A percentile compares a stretch with the other conserved stretches of the same genome.
phyloP scores from a whole-genome alignment of 2,329 filamentous ascomycete species.

The Sporothrix inflata region DNA sequence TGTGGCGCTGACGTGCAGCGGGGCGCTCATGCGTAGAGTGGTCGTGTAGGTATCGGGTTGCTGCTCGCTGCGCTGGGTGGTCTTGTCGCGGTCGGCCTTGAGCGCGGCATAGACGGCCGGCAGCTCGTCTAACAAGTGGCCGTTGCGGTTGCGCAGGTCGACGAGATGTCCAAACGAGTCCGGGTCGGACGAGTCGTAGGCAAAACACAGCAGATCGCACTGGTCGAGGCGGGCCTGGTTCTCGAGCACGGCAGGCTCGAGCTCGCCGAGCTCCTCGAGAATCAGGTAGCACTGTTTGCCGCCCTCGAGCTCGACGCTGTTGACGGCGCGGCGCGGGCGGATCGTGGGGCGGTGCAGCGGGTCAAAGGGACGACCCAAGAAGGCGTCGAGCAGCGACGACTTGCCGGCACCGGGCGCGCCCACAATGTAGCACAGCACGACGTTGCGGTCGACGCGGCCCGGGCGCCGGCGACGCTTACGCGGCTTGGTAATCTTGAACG shows the following conservation, averaged over 20 bases:
- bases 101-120: slow-evolving; percentile 90
- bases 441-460: slow-evolving; percentile 87
- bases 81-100: slow-evolving; percentile 95
- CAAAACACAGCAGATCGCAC: slow-evolving; percentile 92
- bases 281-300: slow-evolving; percentile 98
- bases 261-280: slow-evolving; percentile 88
- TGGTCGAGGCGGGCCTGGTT: slow-evolving; percentile 88
- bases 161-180: slow-evolving; percentile 95
- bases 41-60: slow-evolving; percentile 93
- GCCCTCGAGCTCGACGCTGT: slow-evolving; percentile 92
- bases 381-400: slow-evolving; percentile 85
- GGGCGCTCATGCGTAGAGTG: slow-evolving; percentile 82
- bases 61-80: slow-evolving; percentile 87
- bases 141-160: slow-evolving; percentile 67
- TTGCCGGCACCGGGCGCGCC: slow-evolving; percentile 87
- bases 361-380: slow-evolving; percentile 86
- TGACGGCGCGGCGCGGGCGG: slow-evolving; percentile 89
- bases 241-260: slow-evolving; percentile 93
- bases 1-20: slow-evolving; percentile 90
- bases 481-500: slow-evolving; percentile 89
- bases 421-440: slow-evolving; percentile 90
- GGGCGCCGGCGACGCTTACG: slow-evolving; percentile 82
- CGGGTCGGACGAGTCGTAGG: slow-evolving; percentile 95
- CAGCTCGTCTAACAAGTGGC: slow-evolving; percentile 74
- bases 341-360: slow-evolving; percentile 89